Evolutionary conservation across 441 rosid species (phyloP).

Genomic region (Viola pubescens): DNA sequence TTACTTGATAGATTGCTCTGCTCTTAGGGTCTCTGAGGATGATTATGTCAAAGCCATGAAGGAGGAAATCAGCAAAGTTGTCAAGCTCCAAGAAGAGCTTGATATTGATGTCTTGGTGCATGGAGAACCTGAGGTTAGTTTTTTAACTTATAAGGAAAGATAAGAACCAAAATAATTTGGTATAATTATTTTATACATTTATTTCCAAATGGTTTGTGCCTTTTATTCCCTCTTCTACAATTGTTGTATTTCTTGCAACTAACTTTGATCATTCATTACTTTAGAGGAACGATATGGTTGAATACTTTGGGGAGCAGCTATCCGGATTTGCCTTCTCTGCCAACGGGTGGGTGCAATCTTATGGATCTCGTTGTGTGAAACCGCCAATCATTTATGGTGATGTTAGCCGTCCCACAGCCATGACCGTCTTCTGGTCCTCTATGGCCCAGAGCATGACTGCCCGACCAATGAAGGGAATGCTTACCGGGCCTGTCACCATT

Average conservation of each 20-base stretch:
- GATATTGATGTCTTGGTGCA: conserved; percentile 96
- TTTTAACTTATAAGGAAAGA: not conserved
- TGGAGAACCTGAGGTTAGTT: conserved; percentile 97
- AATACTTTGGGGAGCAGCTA: conserved; percentile 94
- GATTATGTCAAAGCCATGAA: conserved; percentile 73
- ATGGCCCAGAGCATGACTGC: conserved; percentile 86
- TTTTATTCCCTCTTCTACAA: not conserved
- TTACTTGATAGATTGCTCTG: conserved; percentile 4
- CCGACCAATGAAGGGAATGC: conserved; percentile 99
- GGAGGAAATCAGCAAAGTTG: conserved; percentile 83
- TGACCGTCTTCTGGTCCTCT: conserved; percentile 97
- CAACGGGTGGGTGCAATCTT: conserved; percentile 98
- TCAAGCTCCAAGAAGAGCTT: conserved; percentile 81
- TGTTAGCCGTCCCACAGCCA: conserved; percentile 95
- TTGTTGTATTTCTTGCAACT: conserved; percentile 8
- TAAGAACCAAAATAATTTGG: no score
- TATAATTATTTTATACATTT: not conserved
- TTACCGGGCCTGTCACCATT: conserved; percentile 96
- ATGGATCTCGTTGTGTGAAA: conserved; percentile 95
- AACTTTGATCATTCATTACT: conserved; percentile 17
- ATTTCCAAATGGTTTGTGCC: no score
- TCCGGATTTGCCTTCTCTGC: conserved; percentile 92
- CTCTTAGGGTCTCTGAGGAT: conserved; percentile 69
- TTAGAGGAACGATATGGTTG: conserved; percentile 98
- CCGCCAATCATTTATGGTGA: conserved; percentile 97